Evolutionary conservation across 2,329 filamentous ascomycete genomes (phyloP).

Genomic region (Colletotrichum tabaci): DNA sequence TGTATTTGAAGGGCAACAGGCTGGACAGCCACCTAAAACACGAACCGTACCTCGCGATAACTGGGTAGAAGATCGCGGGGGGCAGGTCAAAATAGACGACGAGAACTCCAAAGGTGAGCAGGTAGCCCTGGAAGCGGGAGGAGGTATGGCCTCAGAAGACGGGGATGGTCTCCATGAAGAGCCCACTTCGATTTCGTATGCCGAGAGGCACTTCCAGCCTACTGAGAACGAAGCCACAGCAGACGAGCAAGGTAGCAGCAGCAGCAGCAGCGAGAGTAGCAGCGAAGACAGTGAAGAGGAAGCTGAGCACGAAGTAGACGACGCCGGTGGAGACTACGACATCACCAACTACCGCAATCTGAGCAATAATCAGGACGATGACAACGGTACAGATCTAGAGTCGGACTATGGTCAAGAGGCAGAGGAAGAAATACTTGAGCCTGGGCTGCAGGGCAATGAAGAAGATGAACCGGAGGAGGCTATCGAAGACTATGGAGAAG

Average conservation of each 20-base stretch:
- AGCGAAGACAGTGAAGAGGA: constrained; percentile 34
- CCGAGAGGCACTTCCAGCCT: constrained; percentile 28
- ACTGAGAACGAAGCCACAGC: constrained; percentile 4
- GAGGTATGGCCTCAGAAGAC: constrained; percentile 31
- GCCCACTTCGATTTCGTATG: constrained; percentile 11
- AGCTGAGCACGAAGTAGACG: constrained; percentile 35
- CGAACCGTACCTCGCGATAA: constrained; percentile 16
- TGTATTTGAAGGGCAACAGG: not conserved
- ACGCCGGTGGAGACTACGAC: constrained; percentile 43
- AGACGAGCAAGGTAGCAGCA: constrained; percentile 3
- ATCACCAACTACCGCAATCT: constrained; percentile 43
- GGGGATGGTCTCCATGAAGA: constrained; percentile 27
- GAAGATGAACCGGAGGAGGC: constrained; percentile 40
- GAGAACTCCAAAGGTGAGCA: constrained; percentile 22
- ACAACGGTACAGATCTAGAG: constrained; percentile 40
- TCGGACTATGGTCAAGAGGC: constrained; percentile 42
- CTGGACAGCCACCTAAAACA: not conserved
- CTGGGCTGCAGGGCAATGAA: constrained; percentile 29
- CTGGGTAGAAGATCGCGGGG: constrained; percentile 21
- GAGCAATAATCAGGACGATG: constrained; percentile 43
- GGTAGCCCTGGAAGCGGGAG: constrained; percentile 23
- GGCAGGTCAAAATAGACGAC: not conserved
- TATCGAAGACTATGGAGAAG: not conserved
- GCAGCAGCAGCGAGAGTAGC: constrained; percentile 21
- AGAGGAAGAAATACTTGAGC: constrained; percentile 31